A percentile compares a stretch with the other conserved stretches of the same genome.
Conservation (phyloP, 2,329 filamentous ascomycete genomes). For the Neoscytalidium dimidiatum region DNA sequence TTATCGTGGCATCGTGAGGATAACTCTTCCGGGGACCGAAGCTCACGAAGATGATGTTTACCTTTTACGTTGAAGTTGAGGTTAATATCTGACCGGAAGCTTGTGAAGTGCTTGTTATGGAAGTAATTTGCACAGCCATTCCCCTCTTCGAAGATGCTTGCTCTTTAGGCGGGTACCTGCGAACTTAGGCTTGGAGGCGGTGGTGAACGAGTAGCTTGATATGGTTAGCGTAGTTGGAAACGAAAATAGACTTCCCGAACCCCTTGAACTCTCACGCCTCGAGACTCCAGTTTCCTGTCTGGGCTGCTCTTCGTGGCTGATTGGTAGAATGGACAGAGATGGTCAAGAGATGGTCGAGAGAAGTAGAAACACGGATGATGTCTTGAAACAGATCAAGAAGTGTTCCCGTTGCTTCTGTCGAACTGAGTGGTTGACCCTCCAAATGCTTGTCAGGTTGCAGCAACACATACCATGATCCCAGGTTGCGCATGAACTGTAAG, state of each 20-base stretch:
- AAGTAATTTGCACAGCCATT: neutral
- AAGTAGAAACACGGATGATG: neutral
- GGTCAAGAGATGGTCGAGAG: neutral
- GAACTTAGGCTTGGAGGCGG: neutral
- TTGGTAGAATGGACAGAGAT: neutral
- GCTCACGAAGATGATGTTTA: neutral
- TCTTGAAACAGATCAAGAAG: neutral
- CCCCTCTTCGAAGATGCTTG: neutral
- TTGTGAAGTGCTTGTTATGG: neutral
- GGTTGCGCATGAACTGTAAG: neutral
- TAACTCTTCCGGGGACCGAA: neutral
- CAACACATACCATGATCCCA: neutral
- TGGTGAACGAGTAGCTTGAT: neutral
- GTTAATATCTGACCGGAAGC: neutral
- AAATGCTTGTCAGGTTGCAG: neutral
- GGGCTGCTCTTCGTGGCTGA: neutral
- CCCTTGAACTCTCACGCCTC: neutral
- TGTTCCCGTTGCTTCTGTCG: neutral
- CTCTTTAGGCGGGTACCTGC: neutral
- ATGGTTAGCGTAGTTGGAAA: neutral
- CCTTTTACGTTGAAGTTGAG: neutral
- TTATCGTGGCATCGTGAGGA: too few species aligned
- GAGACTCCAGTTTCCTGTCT: neutral
- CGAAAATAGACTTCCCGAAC: neutral
- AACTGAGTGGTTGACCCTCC: neutral